A percentile compares a stretch with the other conserved stretches of the same genome.
Evolutionary conservation across 306 rosid genomes (phyloP).

Genomic region (Quercus engelmannii): DNA sequence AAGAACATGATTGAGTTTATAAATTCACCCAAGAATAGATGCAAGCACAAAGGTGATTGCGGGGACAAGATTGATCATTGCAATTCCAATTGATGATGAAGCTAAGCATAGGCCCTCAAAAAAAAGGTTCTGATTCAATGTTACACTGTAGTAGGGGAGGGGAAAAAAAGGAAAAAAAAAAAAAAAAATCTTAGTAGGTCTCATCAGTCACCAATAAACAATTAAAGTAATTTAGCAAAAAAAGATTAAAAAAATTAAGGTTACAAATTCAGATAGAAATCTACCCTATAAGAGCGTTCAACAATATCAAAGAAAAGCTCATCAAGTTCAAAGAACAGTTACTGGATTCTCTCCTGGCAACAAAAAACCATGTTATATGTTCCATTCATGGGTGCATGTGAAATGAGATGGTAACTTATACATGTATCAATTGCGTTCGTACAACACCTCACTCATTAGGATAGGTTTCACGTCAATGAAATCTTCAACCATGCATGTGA

Average conservation of each 20-base stretch:
- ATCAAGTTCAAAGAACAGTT: slow-evolving; percentile 28
- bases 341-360: slow-evolving; percentile 31
- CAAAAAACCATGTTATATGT: neutral
- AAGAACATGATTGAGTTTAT: neutral
- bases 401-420: too few species aligned
- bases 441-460: too few species aligned
- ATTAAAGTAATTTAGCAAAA: too few species aligned
- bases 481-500: too few species aligned
- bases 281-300: slow-evolving; percentile 46
- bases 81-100: slow-evolving; percentile 46
- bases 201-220: neutral
- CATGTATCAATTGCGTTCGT: too few species aligned
- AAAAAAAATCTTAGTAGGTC: neutral
- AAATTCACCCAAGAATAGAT: slow-evolving; percentile 32
- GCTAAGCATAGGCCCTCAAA: slow-evolving; percentile 44
- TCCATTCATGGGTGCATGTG: neutral
- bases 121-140: slow-evolving; percentile 37
- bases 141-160: slow-evolving; percentile 19
- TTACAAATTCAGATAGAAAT: neutral
- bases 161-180: neutral
- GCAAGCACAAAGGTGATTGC: slow-evolving; percentile 59
- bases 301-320: slow-evolving; percentile 43
- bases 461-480: too few species aligned
- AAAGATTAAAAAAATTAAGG: neutral
- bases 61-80: slow-evolving; percentile 50